A percentile compares a stretch with the other conserved stretches of the same genome.
Conservation (phyloP, 495 filamentous ascomycete genomes). For the Geopyxis carbonaria region DNA sequence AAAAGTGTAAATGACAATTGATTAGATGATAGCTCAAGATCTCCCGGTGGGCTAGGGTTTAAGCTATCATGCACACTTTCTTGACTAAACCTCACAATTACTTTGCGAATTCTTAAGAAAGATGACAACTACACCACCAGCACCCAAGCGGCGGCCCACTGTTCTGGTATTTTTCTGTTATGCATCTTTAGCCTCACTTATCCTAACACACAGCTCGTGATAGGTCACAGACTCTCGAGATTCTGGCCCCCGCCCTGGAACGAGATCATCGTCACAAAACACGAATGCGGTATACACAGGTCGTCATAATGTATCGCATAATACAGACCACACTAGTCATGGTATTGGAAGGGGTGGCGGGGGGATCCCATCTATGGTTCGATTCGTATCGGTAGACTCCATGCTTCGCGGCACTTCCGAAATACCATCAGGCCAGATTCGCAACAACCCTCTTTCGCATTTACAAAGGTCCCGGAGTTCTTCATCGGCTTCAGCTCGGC, state of each 20-base stretch:
- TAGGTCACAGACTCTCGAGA: constrained; percentile 28
- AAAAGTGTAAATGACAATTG: too few species aligned
- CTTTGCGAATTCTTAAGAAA: too few species aligned
- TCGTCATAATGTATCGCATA: too few species aligned
- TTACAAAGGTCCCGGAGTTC: constrained; percentile 35
- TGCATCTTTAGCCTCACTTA: neutral
- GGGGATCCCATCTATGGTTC: constrained; percentile 25
- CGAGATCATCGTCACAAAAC: too few species aligned
- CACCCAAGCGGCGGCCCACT: constrained; percentile 23
- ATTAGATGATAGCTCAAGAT: too few species aligned
- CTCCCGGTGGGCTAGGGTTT: too few species aligned
- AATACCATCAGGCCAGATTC: constrained; percentile 84
- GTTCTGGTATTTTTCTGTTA: constrained; percentile 14
- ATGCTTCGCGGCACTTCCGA: constrained; percentile 87
- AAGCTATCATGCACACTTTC: too few species aligned
- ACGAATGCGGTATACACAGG: too few species aligned
- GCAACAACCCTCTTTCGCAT: constrained; percentile 42
- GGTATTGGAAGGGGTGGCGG: too few species aligned
- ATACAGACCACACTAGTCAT: too few species aligned
- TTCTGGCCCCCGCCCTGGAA: constrained; percentile 11
- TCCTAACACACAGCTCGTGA: constrained; percentile 1
- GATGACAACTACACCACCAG: neutral
- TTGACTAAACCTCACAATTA: too few species aligned
- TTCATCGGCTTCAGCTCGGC: constrained; percentile 25
- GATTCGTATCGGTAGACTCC: constrained; percentile 89